phyloP scores from a whole-genome alignment of 1,139 yeast species.

The Hyphopichia wangnamkhiaoensis region DNA sequence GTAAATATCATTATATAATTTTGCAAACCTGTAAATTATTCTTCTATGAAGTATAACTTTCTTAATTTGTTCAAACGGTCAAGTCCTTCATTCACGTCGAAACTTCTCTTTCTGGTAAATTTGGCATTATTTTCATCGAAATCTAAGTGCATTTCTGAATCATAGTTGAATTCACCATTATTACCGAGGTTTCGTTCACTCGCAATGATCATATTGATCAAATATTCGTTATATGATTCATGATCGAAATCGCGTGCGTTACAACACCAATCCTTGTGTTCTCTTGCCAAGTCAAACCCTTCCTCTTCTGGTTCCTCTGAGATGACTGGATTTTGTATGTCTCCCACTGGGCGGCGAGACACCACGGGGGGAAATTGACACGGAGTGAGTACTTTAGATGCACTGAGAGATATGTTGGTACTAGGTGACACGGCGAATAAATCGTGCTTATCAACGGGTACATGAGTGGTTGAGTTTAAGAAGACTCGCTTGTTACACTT shows the following conservation, averaged over 20 bases:
- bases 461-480: slow-evolving; percentile 16
- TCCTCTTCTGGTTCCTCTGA: slow-evolving; percentile 17
- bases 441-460: slow-evolving; percentile 8
- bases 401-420: slow-evolving; percentile 14
- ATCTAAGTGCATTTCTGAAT: slow-evolving; percentile 17
- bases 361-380: slow-evolving; percentile 28
- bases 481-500: slow-evolving; percentile 40
- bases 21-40: too few species aligned
- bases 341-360: too few species aligned
- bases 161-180: slow-evolving; percentile 25
- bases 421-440: slow-evolving; percentile 2
- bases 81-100: slow-evolving; percentile 35
- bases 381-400: slow-evolving; percentile 32
- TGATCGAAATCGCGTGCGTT: slow-evolving; percentile 16
- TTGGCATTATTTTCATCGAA: slow-evolving; percentile 5
- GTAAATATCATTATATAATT: too few species aligned
- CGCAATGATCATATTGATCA: slow-evolving; percentile 21
- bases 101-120: slow-evolving; percentile 21
- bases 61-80: slow-evolving; percentile 36
- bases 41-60: slow-evolving; percentile 32
- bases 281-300: slow-evolving; percentile 22
- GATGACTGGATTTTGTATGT: too few species aligned
- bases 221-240: slow-evolving; percentile 20
- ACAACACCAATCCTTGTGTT: slow-evolving; percentile 44
- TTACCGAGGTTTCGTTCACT: slow-evolving; percentile 25